Evolutionary conservation across 2,329 filamentous ascomycete species (phyloP).

Genomic region (Trichoderma cornu-damae): DNA sequence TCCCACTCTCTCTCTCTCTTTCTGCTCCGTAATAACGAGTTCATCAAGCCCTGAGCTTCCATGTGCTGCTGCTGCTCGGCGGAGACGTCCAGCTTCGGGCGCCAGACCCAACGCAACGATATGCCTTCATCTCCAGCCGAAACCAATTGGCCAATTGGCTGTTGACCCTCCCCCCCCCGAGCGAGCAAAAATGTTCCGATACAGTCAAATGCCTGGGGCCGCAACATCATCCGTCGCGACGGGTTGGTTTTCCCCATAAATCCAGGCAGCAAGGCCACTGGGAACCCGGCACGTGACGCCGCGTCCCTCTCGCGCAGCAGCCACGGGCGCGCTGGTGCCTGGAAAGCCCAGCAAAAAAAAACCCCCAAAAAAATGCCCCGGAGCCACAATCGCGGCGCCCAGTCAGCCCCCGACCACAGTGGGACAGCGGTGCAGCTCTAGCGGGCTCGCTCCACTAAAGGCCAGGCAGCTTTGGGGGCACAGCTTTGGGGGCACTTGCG

Average conservation of each 20-base stretch:
- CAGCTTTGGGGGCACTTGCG: not conserved
- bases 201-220: too few species aligned
- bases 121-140: too few species aligned
- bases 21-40: too few species aligned
- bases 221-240: too few species aligned
- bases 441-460: not conserved
- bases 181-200: not conserved
- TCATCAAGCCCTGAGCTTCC: too few species aligned
- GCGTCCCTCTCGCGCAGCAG: slow-evolving; percentile 23
- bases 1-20: too few species aligned
- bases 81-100: too few species aligned
- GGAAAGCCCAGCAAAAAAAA: not conserved
- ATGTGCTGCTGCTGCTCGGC: too few species aligned
- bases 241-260: slow-evolving; percentile 13
- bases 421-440: not conserved
- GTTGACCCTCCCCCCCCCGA: too few species aligned
- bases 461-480: slow-evolving; percentile 1
- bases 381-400: not conserved
- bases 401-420: not conserved
- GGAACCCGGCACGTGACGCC: slow-evolving; percentile 24
- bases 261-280: slow-evolving; percentile 12
- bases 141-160: too few species aligned
- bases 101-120: too few species aligned
- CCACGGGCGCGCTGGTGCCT: slow-evolving; percentile 26
- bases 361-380: too few species aligned